phyloP scores from a whole-genome alignment of 768 basidiomycete species.

The Phanerodontia chrysosporium region DNA sequence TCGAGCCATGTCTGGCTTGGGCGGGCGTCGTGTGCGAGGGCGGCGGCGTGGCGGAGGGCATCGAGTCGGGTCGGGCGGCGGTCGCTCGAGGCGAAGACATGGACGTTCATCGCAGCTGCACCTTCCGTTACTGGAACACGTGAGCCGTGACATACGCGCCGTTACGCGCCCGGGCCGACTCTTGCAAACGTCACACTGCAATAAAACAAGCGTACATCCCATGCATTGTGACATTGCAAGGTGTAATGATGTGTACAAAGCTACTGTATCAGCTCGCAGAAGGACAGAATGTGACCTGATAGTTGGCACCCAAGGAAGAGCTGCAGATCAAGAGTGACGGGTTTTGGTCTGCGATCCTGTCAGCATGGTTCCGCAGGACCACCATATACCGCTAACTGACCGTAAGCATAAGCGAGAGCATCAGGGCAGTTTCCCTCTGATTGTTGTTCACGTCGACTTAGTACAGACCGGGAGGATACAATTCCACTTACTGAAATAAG shows the following conservation, averaged over 20 bases:
- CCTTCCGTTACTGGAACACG: not conserved
- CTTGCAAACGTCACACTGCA: too few relatives aligned
- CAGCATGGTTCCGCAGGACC: too few relatives aligned
- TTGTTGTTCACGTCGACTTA: too few relatives aligned
- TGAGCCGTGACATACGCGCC: slow-evolving; percentile 1
- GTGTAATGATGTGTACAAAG: too few relatives aligned
- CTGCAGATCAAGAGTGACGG: not conserved
- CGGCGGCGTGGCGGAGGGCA: not conserved
- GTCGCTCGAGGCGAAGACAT: not conserved
- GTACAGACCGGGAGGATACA: not conserved
- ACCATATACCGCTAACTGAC: slow-evolving; percentile 2
- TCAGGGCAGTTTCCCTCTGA: slow-evolving; percentile 20
- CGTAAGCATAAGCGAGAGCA: slow-evolving; percentile 21
- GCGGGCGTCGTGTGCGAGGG: not conserved
- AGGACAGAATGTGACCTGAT: not conserved
- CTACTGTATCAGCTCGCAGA: not conserved
- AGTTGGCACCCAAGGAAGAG: not conserved
- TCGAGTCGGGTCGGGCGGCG: not conserved
- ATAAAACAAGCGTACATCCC: too few relatives aligned
- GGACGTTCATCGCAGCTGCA: not conserved
- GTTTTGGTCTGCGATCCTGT: not conserved
- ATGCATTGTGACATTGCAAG: too few relatives aligned
- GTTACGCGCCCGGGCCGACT: not conserved
- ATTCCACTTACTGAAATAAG: slow-evolving; percentile 13
- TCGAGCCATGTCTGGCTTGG: not conserved